Evolutionary conservation across 225 moss, liverwort and hornwort genomes (phyloP), one percentile per base, ranked within the genome.

Genomic region (Antitrichia curtipendula): DNA sequence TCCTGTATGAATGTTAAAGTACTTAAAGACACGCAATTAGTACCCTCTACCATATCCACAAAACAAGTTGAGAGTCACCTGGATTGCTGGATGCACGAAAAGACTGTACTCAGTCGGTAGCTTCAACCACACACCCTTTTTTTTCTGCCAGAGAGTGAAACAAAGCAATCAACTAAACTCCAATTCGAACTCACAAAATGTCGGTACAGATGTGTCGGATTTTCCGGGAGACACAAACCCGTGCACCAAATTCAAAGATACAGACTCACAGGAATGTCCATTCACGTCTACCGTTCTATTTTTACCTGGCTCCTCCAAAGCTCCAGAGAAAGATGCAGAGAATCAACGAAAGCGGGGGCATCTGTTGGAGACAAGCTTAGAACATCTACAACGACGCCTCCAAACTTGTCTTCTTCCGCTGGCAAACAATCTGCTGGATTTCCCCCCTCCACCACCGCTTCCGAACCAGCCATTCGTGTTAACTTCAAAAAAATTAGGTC

Each of bases 111-210:
- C 86, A 28, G 7, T 82, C 24, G 91, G 90, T 57, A 94, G 81
- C 78, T 92, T 91, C 61, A 92, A 84, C 93, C 95, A 95, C 41
- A 94, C 77, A 71, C 93, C 95, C 75, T 92, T 94, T 82, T 87
- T 90, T 64, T 84, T 75, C 94, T 94, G 93, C 70, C 32, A 70
- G 19, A 43, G 71, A 82, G 53, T 21, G 34, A 70, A 82, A 82
- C 41, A 61, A 59, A 76, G 19, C 60, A 70, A 66, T 40, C 52
- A 81, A 31, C 9, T 8, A 1, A 60, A 78, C 9, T 52, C 56
- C 71, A 69, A 4, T 38, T 75, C 9, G 45, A 79, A 58, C 16
- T 34, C 21, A 83, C 43, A 40, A 76, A 85, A 45, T 78, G 85
- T 85, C 24, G 54, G 77, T 64, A 76, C 32, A 15, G 12, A 77